Evolutionary conservation across 257 asterid species (phyloP), one percentile per base, ranked within the genome.

Genomic region (Solanum chiquidenum): DNA sequence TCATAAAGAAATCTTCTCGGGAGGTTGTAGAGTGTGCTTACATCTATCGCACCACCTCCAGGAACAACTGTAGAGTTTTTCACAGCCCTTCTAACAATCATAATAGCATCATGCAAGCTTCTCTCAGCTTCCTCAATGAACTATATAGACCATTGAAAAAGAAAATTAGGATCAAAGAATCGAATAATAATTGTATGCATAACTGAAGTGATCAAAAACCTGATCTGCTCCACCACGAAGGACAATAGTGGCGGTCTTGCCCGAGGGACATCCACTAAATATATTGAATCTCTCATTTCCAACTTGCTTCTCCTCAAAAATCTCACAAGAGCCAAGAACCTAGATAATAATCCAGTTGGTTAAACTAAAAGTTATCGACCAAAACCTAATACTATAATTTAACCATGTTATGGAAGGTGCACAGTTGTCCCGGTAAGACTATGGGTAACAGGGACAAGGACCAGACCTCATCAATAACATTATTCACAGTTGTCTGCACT

Each of bases 141-240:
- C 94, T 92, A 88, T 88, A 88, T 69, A 84, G 37, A 84, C 83
- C 75, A 83, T 90, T 87, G 85, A 75, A 88, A 82, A 71, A n/a
- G 83, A 74, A 84, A 84, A 87, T 91, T 89, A 91, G 91, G 62
- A 72, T 25, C 79, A 60, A 38, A 16, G 25, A 49, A 74, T 13
- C 5, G 8, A 52, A 27, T 20, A n/a, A 86, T 18, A 77, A 5
- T 5, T 69, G 37, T 37, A 60, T 35, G 46, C 74, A 58, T 12
- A 77, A 7, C 29, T 35, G 80, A 79, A 23, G 71, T 52, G 44
- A 49, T 82, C 21, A 82, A 82, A 79, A 31, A 96, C 98, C 99
- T 96, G 99, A 92, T 96, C 99, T 89, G 98, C 98, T 86, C 99
- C 99, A 76, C 99, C 99, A 75, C 99, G 98, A 87, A 96, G 96